phyloP scores from a whole-genome alignment of 2,329 filamentous ascomycete species.

The Monilinia aucupariae region DNA sequence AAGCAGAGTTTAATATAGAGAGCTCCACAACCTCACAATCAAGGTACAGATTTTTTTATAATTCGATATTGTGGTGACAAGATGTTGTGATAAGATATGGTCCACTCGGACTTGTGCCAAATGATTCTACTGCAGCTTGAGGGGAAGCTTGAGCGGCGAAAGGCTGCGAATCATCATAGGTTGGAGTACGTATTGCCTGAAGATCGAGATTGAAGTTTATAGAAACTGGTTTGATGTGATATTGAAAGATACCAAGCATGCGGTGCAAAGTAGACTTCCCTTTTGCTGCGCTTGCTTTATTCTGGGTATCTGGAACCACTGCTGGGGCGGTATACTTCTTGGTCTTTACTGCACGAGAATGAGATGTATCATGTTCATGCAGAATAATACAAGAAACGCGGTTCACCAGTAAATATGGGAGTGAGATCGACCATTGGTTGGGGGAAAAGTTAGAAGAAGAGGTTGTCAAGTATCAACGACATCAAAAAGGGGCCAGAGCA shows the following conservation, averaged over 20 bases:
- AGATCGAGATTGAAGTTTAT: background rate
- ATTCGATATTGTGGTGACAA: constrained; percentile 23
- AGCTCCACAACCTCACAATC: background rate
- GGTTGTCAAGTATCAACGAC: background rate
- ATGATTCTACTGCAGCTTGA: constrained; percentile 3
- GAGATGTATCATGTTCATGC: background rate
- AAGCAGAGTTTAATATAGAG: constrained; percentile 19
- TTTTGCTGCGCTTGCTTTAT: background rate
- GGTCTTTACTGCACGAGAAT: no score
- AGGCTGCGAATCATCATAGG: background rate
- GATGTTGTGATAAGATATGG: background rate
- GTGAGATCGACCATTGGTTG: no score
- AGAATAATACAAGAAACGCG: background rate
- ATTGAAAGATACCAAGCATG: background rate
- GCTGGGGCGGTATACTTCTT: background rate
- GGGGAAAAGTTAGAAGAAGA: no score
- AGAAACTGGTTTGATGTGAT: background rate
- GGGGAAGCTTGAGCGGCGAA: background rate
- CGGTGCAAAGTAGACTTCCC: background rate
- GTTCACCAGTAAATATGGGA: background rate
- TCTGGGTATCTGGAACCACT: background rate
- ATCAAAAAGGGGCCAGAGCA: no score
- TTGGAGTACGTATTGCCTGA: background rate
- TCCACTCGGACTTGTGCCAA: constrained; percentile 19
- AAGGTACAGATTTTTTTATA: constrained; percentile 23